phyloP scores from a whole-genome alignment of 2,329 filamentous ascomycete genomes.

The Sclerotinia glacialis region DNA sequence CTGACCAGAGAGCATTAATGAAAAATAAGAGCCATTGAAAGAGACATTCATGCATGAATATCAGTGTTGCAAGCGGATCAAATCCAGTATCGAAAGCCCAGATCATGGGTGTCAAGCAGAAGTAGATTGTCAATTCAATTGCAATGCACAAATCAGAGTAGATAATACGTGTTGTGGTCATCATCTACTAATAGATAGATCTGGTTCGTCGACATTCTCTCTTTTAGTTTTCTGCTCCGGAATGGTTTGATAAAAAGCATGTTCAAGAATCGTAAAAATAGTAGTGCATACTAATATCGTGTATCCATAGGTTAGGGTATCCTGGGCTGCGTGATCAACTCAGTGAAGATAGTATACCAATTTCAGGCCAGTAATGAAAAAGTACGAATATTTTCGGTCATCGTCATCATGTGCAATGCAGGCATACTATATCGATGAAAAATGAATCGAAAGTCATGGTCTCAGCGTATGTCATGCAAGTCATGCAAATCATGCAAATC shows the following conservation, averaged over 20 bases:
- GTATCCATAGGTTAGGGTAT: constrained; percentile 20
- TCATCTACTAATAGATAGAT: constrained; percentile 16
- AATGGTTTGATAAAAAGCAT: constrained; percentile 6
- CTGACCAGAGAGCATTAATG: constrained; percentile 3
- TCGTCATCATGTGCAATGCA: constrained; percentile 38
- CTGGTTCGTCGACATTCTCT: constrained; percentile 7
- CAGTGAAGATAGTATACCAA: constrained; percentile 23
- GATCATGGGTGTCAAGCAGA: constrained; percentile 16
- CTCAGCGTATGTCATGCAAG: constrained; percentile 37
- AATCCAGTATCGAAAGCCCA: constrained; percentile 11
- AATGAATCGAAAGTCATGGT: constrained; percentile 38
- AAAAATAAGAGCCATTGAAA: constrained; percentile 1
- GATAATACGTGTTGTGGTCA: constrained; percentile 7
- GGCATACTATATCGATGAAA: constrained; percentile 38
- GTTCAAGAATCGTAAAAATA: constrained; percentile 16
- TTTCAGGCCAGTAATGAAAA: constrained; percentile 14
- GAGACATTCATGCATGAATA: constrained; percentile 16
- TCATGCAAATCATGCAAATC: constrained; percentile 37
- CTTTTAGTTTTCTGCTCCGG: constrained; percentile 11
- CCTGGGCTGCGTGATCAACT: constrained; percentile 22
- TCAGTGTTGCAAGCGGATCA: constrained; percentile 17
- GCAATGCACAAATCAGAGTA: constrained; percentile 18
- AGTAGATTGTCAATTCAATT: constrained; percentile 15
- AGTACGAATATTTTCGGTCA: constrained; percentile 22
- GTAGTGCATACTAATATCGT: constrained; percentile 20